Evolutionary conservation across 2,329 filamentous ascomycete species (phyloP).

Genomic region (Colletotrichum somersetense): DNA sequence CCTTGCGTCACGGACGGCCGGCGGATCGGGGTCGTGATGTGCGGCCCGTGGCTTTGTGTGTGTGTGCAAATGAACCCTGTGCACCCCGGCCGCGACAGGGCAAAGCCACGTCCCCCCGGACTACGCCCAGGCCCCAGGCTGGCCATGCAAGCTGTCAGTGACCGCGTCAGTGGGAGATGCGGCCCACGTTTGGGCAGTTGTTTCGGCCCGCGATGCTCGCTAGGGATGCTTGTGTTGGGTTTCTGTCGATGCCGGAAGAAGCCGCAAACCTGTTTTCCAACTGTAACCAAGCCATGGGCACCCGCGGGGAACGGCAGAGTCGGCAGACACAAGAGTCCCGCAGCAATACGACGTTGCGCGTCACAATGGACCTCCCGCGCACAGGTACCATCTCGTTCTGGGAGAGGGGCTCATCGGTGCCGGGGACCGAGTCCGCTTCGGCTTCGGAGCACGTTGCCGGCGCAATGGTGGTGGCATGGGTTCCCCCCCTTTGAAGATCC

Average conservation of each 20-base stretch:
- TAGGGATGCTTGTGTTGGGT: neutral
- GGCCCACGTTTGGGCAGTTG: constrained; percentile 1
- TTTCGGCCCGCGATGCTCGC: neutral
- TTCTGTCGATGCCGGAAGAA: neutral
- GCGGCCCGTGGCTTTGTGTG: neutral
- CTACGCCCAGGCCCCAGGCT: constrained; percentile 24
- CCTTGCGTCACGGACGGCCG: neutral
- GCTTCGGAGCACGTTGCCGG: neutral
- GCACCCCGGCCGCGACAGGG: neutral
- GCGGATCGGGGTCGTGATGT: neutral
- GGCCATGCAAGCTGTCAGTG: constrained; percentile 11
- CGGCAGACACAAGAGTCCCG: neutral
- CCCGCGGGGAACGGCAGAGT: neutral
- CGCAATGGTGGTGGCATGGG: neutral
- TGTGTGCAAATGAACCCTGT: neutral
- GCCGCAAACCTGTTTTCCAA: neutral
- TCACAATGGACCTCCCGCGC: neutral
- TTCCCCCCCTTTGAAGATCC: too few species aligned
- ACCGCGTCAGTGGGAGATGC: constrained; percentile 24
- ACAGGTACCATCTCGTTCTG: neutral
- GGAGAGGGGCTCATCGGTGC: neutral
- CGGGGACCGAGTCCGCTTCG: neutral
- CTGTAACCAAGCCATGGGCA: neutral
- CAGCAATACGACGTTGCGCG: neutral
- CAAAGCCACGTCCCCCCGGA: constrained; percentile 3